phyloP scores from a whole-genome alignment of 169 alveolate genomes.

The Eimeria sp. region DNA sequence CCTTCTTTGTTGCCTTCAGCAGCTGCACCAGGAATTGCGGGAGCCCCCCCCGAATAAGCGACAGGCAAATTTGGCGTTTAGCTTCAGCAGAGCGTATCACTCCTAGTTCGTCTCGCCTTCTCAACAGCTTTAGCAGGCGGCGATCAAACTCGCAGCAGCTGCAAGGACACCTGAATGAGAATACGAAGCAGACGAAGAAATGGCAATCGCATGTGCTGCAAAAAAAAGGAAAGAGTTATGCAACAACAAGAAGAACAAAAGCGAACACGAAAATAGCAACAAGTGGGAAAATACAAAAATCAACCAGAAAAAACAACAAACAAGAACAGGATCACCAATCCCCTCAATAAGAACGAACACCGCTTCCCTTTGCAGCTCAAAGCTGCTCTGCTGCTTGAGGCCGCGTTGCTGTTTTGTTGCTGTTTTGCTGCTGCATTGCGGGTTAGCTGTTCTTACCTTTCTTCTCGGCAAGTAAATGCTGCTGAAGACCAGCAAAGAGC shows the following conservation, averaged over 20 bases:
- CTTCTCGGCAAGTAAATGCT: not conserved
- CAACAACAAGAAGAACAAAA: too few species aligned
- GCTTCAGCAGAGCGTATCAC: slow-evolving; percentile 52
- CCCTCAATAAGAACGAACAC: not conserved
- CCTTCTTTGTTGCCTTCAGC: not conserved
- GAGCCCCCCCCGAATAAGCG: slow-evolving; percentile 72
- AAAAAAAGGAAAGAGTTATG: too few species aligned
- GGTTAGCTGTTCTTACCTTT: not conserved
- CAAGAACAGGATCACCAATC: too few species aligned
- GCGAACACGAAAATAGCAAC: too few species aligned
- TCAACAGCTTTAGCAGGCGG: slow-evolving; percentile 30
- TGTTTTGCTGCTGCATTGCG: not conserved
- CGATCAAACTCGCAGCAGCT: slow-evolving; percentile 79
- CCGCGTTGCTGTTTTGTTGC: not conserved
- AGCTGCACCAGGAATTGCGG: not conserved
- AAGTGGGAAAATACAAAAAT: too few species aligned
- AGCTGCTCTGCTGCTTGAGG: not conserved
- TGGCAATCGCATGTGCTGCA: not conserved
- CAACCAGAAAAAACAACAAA: too few species aligned
- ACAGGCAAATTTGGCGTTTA: slow-evolving; percentile 35
- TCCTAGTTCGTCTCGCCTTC: slow-evolving; percentile 81
- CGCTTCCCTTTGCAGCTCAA: not conserved
- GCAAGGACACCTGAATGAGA: slow-evolving; percentile 83
- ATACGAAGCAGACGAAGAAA: not conserved
- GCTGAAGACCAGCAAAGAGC: slow-evolving; percentile 40